Evolutionary conservation across 352 stramenopile species (phyloP), one percentile per base, ranked within the genome.

Genomic region (Halophytophthora batemanensis): DNA sequence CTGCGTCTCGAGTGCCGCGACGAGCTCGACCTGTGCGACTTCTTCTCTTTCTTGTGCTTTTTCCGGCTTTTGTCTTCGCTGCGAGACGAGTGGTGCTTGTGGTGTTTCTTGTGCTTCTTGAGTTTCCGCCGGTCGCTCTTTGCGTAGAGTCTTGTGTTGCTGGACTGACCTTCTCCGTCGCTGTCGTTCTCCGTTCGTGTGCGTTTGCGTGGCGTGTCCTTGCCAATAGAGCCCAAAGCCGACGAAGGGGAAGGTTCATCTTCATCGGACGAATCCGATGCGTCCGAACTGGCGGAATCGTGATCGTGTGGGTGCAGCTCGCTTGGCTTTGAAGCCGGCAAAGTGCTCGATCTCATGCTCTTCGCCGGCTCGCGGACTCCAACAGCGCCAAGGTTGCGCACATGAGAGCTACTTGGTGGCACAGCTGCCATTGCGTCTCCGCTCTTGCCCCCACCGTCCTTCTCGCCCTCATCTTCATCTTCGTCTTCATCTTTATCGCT

Each of bases 31-130:
- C 57, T 67, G 25, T 66, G 61, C 19, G 58, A 62, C 48, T 74
- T 75, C 23, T 43, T 43, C 18, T 76, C 55, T 17, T 68, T 60
- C 2, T 53, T 64, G 15, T 69, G 62, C 45, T 69, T 72, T 18
- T 17, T 56, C 21, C 58, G 52, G 18, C 56, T 65, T 0, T 63
- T 50, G 19, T 63, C 60, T 4, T 57, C 55, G 25, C 58, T 50
- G 15, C 50, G 53, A 4, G 62, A 74, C 10, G 58, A 64, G 15
- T 53, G 67, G 15, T 71, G 61, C 17, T 62, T 66, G 37, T 65
- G 57, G 15, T 66, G 58, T n/a, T 74, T 76, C 21, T 69, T 69
- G 18, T 70, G 57, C 18, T 59, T 63, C 51, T 62, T 62, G 44
- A 38, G 36, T 12, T 28, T 34, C 13, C 45, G 35, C 14, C 43